Evolutionary conservation across 257 asterid genomes (phyloP).

Genomic region (Solanum appendiculatum): DNA sequence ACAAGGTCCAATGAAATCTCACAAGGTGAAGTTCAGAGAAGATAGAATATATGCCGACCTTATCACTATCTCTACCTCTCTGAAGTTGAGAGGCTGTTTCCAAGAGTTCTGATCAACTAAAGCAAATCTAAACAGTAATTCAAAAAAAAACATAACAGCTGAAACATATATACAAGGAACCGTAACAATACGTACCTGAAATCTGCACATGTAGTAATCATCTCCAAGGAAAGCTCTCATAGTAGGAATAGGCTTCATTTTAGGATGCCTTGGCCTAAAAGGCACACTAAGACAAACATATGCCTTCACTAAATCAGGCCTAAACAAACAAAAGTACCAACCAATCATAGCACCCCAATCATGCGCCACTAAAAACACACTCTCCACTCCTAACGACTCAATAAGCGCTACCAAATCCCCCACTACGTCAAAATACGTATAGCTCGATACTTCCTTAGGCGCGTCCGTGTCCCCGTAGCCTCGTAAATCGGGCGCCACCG

Average conservation of each 20-base stretch:
- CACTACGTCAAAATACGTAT: constrained; percentile 55
- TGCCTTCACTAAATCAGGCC: constrained; percentile 76
- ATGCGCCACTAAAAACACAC: constrained; percentile 69
- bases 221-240: constrained; percentile 67
- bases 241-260: constrained; percentile 42
- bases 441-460: constrained; percentile 29
- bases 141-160: background rate
- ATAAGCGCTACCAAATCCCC: constrained; percentile 75
- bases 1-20: too few species aligned
- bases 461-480: constrained; percentile 77
- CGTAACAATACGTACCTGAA: constrained; percentile 43
- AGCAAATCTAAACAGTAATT: too few species aligned
- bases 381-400: constrained; percentile 25
- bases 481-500: constrained; percentile 88
- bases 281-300: constrained; percentile 57
- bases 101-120: too few species aligned
- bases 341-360: constrained; percentile 94
- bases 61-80: too few species aligned
- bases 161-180: too few species aligned
- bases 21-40: too few species aligned
- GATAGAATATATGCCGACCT: too few species aligned
- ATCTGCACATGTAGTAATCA: constrained; percentile 88
- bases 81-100: too few species aligned
- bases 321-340: constrained; percentile 63
- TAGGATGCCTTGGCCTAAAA: constrained; percentile 66